Conservation (phyloP, 2,329 filamentous ascomycete species). For the Colletotrichum incanum region DNA sequence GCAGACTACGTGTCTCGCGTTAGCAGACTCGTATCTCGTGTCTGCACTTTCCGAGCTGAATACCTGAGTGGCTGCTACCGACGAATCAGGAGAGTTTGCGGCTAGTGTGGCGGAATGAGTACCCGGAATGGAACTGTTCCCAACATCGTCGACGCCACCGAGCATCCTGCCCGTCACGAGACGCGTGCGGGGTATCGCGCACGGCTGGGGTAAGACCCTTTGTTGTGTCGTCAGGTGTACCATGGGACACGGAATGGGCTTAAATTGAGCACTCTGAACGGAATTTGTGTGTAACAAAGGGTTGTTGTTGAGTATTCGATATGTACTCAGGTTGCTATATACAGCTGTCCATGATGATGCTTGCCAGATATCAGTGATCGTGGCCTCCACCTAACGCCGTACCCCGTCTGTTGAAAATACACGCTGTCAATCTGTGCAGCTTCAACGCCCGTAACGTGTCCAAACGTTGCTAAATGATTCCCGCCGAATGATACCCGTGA, state of each 20-base stretch:
- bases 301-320: background rate
- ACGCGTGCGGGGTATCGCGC: slow-evolving; percentile 37
- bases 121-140: slow-evolving; percentile 19
- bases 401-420: slow-evolving; percentile 6
- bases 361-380: slow-evolving; percentile 11
- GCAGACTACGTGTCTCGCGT: slow-evolving; percentile 1
- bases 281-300: background rate
- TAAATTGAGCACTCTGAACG: background rate
- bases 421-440: slow-evolving; percentile 23
- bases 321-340: background rate
- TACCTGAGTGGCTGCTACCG: slow-evolving; percentile 9
- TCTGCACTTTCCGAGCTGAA: slow-evolving; percentile 11
- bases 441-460: background rate
- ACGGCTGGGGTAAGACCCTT: slow-evolving; percentile 24
- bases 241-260: background rate
- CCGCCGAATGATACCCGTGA: background rate
- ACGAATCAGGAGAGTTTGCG: slow-evolving; percentile 10
- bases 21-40: slow-evolving; percentile 28
- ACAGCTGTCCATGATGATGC: slow-evolving; percentile 15
- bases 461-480: slow-evolving; percentile 7
- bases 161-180: slow-evolving; percentile 25
- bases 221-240: background rate
- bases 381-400: slow-evolving; percentile 26
- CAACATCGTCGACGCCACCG: slow-evolving; percentile 7
- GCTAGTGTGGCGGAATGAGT: background rate